These are phyloP conservation scores for Phytophthora idaei DNA, from an alignment of 352 stramenopile genomes.

Conservation along the genomic window DNA sequence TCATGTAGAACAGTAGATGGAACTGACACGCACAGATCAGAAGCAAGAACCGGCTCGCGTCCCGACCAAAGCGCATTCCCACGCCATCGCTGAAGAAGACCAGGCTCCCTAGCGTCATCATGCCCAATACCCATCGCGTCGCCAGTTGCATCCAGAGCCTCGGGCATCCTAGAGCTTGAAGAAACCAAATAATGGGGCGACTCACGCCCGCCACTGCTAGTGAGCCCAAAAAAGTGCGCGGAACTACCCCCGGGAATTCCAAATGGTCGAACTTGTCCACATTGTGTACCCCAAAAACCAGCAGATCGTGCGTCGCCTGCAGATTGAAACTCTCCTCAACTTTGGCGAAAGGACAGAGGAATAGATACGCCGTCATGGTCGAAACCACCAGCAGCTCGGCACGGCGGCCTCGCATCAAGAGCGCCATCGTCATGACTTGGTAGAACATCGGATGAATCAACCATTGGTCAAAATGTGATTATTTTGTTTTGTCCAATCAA, in stretches of 20 bases:
- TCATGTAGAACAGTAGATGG: conserved; percentile 98
- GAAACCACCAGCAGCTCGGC: conserved; percentile 48
- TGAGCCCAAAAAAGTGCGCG: conserved; percentile 95
- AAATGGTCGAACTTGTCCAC: conserved; percentile 95
- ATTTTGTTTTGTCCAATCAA: no score
- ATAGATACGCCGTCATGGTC: conserved; percentile 51
- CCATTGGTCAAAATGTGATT: no score
- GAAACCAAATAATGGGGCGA: conserved; percentile 46
- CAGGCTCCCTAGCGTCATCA: conserved; percentile 63
- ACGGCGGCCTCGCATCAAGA: conserved; percentile 36
- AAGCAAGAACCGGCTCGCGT: conserved; percentile 78
- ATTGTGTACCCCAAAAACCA: conserved; percentile 64
- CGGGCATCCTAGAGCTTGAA: conserved; percentile 26
- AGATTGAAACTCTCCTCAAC: conserved; percentile 99
- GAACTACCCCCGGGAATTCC: conserved; percentile 97
- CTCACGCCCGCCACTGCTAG: conserved; percentile 61
- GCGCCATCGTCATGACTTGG: not conserved
- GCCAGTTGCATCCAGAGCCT: conserved; percentile 69
- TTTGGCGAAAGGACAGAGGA: conserved; percentile 80
- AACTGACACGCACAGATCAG: conserved; percentile 94
- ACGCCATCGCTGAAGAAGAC: conserved; percentile 69
- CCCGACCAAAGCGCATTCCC: conserved; percentile 56
- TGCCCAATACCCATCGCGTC: conserved; percentile 65
- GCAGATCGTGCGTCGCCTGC: conserved; percentile 97
- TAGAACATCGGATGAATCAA: no score